Evolutionary conservation across 2,329 filamentous ascomycete species (phyloP).

Genomic region (Diplodia corticola): DNA sequence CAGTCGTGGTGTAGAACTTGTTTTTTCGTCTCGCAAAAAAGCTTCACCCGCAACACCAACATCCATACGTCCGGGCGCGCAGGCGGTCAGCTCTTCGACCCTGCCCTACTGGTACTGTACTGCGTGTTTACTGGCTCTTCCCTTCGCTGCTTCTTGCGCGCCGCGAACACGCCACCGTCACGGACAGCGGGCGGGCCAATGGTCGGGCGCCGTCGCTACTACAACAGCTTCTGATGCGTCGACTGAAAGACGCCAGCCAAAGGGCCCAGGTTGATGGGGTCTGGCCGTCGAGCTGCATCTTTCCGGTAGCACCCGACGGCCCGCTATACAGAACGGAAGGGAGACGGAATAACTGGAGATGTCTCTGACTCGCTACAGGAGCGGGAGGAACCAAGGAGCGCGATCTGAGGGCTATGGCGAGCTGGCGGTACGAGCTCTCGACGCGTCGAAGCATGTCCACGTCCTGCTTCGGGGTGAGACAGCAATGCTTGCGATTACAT

Average conservation of each 20-base stretch:
- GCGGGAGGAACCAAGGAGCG: background rate
- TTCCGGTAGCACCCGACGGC: conserved; percentile 4
- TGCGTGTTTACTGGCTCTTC: background rate
- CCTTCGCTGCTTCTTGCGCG: background rate
- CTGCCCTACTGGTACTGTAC: background rate
- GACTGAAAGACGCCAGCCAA: background rate
- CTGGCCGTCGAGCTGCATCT: background rate
- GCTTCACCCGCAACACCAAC: background rate
- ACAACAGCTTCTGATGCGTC: background rate
- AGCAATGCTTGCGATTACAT: background rate
- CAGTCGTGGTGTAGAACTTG: background rate
- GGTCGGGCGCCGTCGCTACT: background rate
- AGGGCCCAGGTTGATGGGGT: background rate
- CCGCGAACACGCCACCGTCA: conserved; percentile 11
- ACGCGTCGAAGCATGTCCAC: background rate
- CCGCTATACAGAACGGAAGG: background rate
- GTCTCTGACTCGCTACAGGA: conserved; percentile 3
- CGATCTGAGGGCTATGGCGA: background rate
- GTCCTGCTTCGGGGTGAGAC: background rate
- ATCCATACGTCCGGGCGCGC: background rate
- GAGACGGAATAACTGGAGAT: conserved; percentile 8
- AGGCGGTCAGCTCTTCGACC: conserved; percentile 5
- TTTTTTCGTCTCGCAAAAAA: background rate
- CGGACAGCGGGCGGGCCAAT: background rate
- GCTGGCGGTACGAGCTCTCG: background rate